Base-by-base conservation (phyloP, 2,329 filamentous ascomycete species). In the Penicillium sp. region DNA sequence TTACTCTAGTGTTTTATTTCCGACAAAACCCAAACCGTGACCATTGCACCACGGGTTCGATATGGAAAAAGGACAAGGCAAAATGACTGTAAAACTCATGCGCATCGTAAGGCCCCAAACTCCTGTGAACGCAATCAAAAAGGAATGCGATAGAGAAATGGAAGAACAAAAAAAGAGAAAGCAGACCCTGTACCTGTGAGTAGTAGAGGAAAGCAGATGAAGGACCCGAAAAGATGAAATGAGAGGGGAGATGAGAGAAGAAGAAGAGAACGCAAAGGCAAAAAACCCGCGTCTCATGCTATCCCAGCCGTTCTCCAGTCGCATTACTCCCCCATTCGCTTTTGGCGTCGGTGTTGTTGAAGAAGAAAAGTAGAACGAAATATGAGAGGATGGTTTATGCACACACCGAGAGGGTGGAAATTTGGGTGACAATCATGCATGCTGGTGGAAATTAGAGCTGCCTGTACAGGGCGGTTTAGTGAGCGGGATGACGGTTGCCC, bases 391-490 rank as follows among this genome's bases (percentile, higher is more conserved):
- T 54, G 56, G 59, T 56, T 60, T 69, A 65, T 70, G 63, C 62
- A 70, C 62, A 73, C 49, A 60, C 63, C 58, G 54, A 64, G 63
- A 60, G 37, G 52, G 59, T 55, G 59, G 4, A 33, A 89, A 33
- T 85, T 40, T 91, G 91, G 2, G 92, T 95, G 56, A 97, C 85
- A 80, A 97, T 92, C 0, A 91, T 96, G 62, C 96, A 83, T 6
- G 53, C 37, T 53, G 33, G 52, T n/a, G 14, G 26, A 28, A 28
- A 42, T 42, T 40, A 22, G 4, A 92, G 96, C 92, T 96, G 60
- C 42, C 55, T 59, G 57, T 62, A 62, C 57, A 56, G 46, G 55
- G 35, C 30, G 95, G 92, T 60, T 64, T 55, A 65, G 38, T 68
- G 58, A 52, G 60, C 58, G 30, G 63, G 54, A 52, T 62, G 68